Base-by-base conservation (phyloP, 257 asterid genomes). In the Fraxinus cuspidata region DNA sequence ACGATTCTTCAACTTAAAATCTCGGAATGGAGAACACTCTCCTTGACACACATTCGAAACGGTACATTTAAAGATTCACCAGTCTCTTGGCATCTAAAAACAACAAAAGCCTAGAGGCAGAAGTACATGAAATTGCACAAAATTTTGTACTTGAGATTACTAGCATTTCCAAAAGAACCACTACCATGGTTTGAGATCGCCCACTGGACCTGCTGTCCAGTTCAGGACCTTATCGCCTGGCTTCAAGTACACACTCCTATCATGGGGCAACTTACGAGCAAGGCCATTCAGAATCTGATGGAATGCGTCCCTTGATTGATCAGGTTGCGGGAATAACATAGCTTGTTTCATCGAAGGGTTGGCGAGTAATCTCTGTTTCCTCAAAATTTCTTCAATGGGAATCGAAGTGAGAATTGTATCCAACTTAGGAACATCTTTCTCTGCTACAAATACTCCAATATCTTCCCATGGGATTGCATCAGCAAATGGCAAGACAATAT, bases 151-250 rank as follows among this genome's bases (percentile, higher is more conserved):
- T 21, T 18, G 12, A 21, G 29, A 28, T 23, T 18, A 38, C 32
- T 29, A 10, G 16, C 58, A 15, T 47, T 7, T 25, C 69, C 3
- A 3, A 12, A 25, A 10, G 13, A 16, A 15, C 35, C 21, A 31
- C 34, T 85, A 91, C 96, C 97, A 91, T 65, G 97, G 97, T 83
- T 91, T 91, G 37, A 88, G 77, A 83, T 88, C 92, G 68, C 79
- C 85, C 16, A 84, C 82, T 7, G 92, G 88, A 23, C 88, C 91
- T 25, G 87, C 90, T 27, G 89, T 88, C 92, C 92, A 84, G 72
- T 88, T 86, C 42, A 88, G 70, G 65, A 77, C 2, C 74, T 72
- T 78, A 16, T 84, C 71, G 23, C 81, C 86, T 0, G 78, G 73
- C 76, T 82, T 88, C 90, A 91, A 53, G 77, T 74, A 74, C 53